Evolutionary conservation across 345 rosid genomes (phyloP), one percentile per base, ranked within the genome.

Genomic region (Citropsis articulata): DNA sequence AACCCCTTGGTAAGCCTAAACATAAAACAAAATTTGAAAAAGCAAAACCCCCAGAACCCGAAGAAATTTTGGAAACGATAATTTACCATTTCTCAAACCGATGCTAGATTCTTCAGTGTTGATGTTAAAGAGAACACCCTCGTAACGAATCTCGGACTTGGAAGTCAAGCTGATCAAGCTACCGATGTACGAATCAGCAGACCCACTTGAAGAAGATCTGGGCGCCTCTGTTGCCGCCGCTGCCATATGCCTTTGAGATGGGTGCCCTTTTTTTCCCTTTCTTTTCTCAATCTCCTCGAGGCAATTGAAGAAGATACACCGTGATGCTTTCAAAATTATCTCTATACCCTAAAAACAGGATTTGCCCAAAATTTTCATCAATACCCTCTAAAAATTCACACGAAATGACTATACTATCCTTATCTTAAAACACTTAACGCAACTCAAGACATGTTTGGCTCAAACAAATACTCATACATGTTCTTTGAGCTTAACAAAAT

Each of bases 131-230:
- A 87, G 89, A 75, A 87, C 80, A 53, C 92, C 92, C 64, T 89
- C 90, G 67, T 89, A 89, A 67, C 92, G 84, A 80, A 89, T 89
- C 84, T 89, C 90, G 38, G 86, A 84, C 82, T 89, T 89, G n/a
- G 92, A 89, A 5, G 92, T 89, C 85, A 87, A 71, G 83, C 90
- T 89, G 55, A 89, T 89, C 82, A 87, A 81, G 82, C 89, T 87
- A 24, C 92, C 90, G 55, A 89, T 83, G 79, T 87, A 89, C 3
- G 90, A 89, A 84, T 89, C 83, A 38, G 85, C 81, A 22, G 83
- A 65, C 19, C 77, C 79, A 50, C 75, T 19, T 16, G 79, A 42
- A 35, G 77, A 73, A 50, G 85, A 83, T 75, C 80, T 63, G 45
- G 80, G 30, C 12, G 67, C 64, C 62, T 82, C 83, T 4, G 83